phyloP scores from a whole-genome alignment of 192 early-diverging fungal genomes.

The Coemansia furcata region DNA sequence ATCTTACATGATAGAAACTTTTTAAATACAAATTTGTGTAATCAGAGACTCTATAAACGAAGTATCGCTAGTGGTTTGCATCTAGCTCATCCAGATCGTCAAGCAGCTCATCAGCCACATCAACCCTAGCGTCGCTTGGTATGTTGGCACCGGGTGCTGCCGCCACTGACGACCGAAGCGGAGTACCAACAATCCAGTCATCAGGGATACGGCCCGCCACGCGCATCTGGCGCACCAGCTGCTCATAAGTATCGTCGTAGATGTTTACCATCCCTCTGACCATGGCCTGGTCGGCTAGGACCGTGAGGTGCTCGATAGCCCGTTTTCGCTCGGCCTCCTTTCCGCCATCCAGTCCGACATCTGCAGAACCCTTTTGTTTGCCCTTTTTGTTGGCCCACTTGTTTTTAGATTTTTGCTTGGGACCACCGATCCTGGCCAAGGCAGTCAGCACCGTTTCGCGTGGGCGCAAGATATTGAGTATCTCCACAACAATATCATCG shows the following conservation, averaged over 20 bases:
- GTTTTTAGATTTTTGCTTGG: slow-evolving; percentile 46
- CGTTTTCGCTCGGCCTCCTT: slow-evolving; percentile 40
- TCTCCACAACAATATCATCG: slow-evolving; percentile 55
- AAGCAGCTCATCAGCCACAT: slow-evolving; percentile 7
- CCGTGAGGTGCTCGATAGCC: slow-evolving; percentile 64
- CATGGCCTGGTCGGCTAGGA: slow-evolving; percentile 70
- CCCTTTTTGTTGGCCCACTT: slow-evolving; percentile 26
- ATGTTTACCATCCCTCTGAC: slow-evolving; percentile 63
- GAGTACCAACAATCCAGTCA: slow-evolving; percentile 60
- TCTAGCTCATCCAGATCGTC: slow-evolving; percentile 27
- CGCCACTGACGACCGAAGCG: slow-evolving; percentile 2
- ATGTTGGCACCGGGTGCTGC: no score
- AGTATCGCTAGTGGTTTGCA: neutral
- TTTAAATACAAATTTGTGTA: neutral
- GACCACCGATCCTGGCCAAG: slow-evolving; percentile 58
- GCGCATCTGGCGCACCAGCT: slow-evolving; percentile 63
- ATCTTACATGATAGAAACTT: neutral
- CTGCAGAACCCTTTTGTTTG: slow-evolving; percentile 10
- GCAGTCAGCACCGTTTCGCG: slow-evolving; percentile 62
- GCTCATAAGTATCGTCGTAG: slow-evolving; percentile 70
- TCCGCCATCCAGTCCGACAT: slow-evolving; percentile 41
- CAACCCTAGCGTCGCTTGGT: neutral
- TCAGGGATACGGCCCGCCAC: slow-evolving; percentile 56
- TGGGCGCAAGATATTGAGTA: slow-evolving; percentile 59
- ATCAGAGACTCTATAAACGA: neutral